phyloP scores from a whole-genome alignment of 164 flowering plant genomes.

The Chimonanthus salicifolius region DNA sequence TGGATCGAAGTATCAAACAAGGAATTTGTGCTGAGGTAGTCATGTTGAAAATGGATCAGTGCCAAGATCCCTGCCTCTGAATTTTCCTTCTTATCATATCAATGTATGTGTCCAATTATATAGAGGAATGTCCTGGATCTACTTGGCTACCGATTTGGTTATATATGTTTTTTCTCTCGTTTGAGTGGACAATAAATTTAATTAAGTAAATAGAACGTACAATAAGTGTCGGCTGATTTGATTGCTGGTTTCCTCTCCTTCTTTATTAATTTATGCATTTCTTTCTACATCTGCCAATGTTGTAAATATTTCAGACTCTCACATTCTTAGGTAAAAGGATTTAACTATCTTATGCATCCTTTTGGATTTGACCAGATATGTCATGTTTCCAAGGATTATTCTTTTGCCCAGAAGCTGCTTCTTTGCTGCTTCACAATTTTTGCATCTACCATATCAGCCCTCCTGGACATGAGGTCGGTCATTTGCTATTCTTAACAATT shows the following conservation, averaged over 20 bases:
- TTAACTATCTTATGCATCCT: background rate
- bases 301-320: background rate
- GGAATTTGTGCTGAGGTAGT: no score
- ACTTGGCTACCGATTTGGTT: no score
- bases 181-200: no score
- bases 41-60: no score
- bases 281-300: background rate
- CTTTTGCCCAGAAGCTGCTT: conserved; percentile 83
- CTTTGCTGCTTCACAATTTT: conserved; percentile 83
- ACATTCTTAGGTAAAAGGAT: background rate
- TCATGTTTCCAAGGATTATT: conserved; percentile 88
- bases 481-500: conserved; percentile 12
- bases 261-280: background rate
- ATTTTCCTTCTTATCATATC: no score
- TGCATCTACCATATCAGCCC: conserved; percentile 86
- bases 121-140: no score
- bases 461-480: conserved; percentile 87
- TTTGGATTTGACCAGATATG: conserved; percentile 46
- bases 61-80: no score
- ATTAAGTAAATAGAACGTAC: no score
- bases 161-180: no score
- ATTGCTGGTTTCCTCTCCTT: background rate
- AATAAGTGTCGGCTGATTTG: no score
- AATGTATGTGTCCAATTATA: background rate
- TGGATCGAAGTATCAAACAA: no score